These are phyloP conservation scores for Myriosclerotinia curreyana DNA, from an alignment of 2,329 filamentous ascomycete species.

Conservation along the genomic window DNA sequence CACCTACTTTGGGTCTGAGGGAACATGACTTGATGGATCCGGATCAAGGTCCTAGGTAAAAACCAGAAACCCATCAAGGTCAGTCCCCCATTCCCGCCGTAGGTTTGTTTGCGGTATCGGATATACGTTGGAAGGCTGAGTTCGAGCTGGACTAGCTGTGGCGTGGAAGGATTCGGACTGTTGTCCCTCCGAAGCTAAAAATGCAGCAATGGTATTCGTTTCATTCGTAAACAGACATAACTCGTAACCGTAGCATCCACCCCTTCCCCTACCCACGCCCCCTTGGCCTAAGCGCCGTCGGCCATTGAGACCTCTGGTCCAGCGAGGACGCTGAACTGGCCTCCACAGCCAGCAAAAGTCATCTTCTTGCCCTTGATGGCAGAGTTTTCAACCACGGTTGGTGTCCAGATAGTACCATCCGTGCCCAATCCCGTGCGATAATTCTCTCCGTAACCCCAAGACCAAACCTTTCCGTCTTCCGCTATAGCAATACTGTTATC, in stretches of 20 bases:
- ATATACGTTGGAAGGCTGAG: neutral
- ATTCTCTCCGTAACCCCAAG: slow-evolving; percentile 76
- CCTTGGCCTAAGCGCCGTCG: neutral
- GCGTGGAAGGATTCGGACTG: neutral
- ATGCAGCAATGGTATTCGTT: neutral
- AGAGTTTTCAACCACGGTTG: slow-evolving; percentile 79
- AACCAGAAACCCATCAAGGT: slow-evolving; percentile 14
- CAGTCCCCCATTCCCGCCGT: neutral
- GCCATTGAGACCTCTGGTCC: slow-evolving; percentile 36
- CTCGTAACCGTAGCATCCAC: neutral
- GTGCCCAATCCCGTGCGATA: slow-evolving; percentile 77
- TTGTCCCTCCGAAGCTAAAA: neutral
- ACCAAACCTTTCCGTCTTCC: slow-evolving; percentile 65
- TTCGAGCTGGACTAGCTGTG: neutral
- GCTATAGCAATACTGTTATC: slow-evolving; percentile 72
- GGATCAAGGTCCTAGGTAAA: slow-evolving; percentile 16
- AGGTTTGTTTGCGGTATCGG: neutral
- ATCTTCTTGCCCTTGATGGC: slow-evolving; percentile 73
- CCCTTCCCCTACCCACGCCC: too few species aligned
- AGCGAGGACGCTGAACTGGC: slow-evolving; percentile 69
- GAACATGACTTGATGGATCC: slow-evolving; percentile 3
- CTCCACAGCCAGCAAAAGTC: slow-evolving; percentile 73
- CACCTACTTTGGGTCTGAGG: neutral
- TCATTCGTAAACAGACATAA: slow-evolving; percentile 4
- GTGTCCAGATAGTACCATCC: slow-evolving; percentile 73